Evolutionary conservation across 805 yeast genomes (phyloP).

Genomic region (Zygoascus flipseniorum): DNA sequence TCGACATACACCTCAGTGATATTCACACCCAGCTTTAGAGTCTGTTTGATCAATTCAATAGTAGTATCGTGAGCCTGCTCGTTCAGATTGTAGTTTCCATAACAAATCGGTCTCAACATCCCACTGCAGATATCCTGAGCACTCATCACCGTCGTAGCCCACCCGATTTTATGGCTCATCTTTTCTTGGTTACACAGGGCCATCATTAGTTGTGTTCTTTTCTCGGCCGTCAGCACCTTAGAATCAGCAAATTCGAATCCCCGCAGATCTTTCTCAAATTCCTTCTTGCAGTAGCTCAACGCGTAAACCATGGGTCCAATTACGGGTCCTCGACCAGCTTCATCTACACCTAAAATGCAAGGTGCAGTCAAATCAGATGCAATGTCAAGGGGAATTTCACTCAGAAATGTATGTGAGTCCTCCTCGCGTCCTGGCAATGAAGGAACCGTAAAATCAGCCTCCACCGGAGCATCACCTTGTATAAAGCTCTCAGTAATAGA

Average conservation of each 20-base stretch:
- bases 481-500: background rate
- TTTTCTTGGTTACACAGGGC: conserved; percentile 44
- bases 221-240: conserved; percentile 68
- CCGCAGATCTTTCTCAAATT: conserved; percentile 41
- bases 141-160: conserved; percentile 78
- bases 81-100: conserved; percentile 66
- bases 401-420: conserved; percentile 16
- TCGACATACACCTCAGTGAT: conserved; percentile 76
- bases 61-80: conserved; percentile 97
- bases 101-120: conserved; percentile 57
- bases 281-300: conserved; percentile 60
- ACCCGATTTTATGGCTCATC: conserved; percentile 59
- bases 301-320: conserved; percentile 98
- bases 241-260: conserved; percentile 88
- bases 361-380: conserved; percentile 4
- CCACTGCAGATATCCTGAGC: conserved; percentile 83
- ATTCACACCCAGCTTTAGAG: conserved; percentile 52
- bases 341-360: conserved; percentile 79
- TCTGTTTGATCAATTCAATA: conserved; percentile 61
- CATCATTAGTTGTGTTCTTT: conserved; percentile 54
- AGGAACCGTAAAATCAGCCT: conserved; percentile 16
- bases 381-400: conserved; percentile 11
- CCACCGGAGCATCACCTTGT: background rate
- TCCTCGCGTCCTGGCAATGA: conserved; percentile 13
- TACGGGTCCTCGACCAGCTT: conserved; percentile 98